phyloP scores from a whole-genome alignment of 352 stramenopile species.

The Globisporangium nodosum region DNA sequence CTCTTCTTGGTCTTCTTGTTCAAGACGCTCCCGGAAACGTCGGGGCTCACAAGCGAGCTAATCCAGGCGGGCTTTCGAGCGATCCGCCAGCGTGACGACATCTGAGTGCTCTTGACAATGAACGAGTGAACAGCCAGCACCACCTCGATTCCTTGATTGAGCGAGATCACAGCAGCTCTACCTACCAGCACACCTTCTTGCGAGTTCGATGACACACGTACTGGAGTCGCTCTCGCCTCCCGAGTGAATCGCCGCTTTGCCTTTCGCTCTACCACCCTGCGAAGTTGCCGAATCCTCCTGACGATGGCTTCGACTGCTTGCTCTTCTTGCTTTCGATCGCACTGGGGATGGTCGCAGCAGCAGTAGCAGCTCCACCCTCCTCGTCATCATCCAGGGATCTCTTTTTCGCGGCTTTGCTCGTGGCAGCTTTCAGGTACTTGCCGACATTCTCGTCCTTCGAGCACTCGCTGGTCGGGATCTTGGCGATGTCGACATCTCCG shows the following conservation, averaged over 20 bases:
- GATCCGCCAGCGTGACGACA: constrained; percentile 11
- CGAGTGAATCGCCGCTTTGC: too few species aligned
- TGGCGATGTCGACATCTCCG: constrained; percentile 44
- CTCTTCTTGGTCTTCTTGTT: constrained; percentile 43
- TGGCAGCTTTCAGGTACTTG: constrained; percentile 53
- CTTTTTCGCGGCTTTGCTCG: constrained; percentile 16
- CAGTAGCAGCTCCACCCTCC: neutral
- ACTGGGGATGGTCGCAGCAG: constrained; percentile 19
- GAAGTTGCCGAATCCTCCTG: constrained; percentile 74
- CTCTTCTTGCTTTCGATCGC: constrained; percentile 76
- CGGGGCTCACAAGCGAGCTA: constrained; percentile 47
- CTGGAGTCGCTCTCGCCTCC: too few species aligned
- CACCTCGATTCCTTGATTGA: neutral
- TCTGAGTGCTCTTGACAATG: neutral
- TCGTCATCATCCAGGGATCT: constrained; percentile 15
- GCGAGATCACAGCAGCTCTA: neutral
- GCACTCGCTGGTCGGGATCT: constrained; percentile 33
- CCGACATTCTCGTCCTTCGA: constrained; percentile 49
- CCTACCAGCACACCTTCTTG: neutral
- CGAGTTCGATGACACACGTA: too few species aligned
- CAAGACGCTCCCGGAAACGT: constrained; percentile 47
- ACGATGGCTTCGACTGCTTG: constrained; percentile 27
- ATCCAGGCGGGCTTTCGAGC: constrained; percentile 45
- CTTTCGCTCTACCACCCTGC: constrained; percentile 43
- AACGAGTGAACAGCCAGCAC: neutral